Base-by-base conservation (phyloP, 106 monocot species). In the Platanthera zijinensis region DNA sequence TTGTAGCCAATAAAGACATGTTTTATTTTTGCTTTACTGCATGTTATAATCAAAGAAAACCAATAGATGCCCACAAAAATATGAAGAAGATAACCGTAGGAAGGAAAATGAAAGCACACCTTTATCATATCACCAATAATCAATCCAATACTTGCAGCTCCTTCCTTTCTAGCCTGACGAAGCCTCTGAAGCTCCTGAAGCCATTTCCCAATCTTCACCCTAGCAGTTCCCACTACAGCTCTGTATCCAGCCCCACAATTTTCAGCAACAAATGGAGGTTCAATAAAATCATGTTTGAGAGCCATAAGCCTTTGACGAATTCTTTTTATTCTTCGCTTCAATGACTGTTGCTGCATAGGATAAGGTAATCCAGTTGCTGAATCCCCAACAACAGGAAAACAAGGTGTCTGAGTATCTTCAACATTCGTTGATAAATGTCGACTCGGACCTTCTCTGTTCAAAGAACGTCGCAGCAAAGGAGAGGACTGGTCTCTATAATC, bases 291-390 rank as follows among this genome's bases (percentile, higher is more conserved):
- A 84, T 89, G 80, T 64, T 96, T 96, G 22, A 96, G 82, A 78
- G 96, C 89, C 96, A 96, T 96, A 12, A 96, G 89, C 50, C 83
- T 91, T 73, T 96, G 96, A 10, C 96, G 90, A 49, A 96, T 91
- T 81, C 85, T 96, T 74, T 96, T 96, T 32, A 93, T 91, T 69
- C 93, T 85, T 70, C 91, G 80, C 76, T 96, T 96, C 78, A 89
- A 69, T 9, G 85, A 78, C 11, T 90, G 92, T 48, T 88, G 82
- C 71, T 82, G 78, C 57, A 83, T 68, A 11, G 49, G 78, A 78
- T 74, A 85, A 4, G 71, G 76, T 48, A 84, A n/a, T 32, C 80
- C 77, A 47, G 67, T 11, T 74, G 76, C 57, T 86, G 86, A 83
- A 56, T 81, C 71, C 69, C 77, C 89, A 52, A 59, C 10, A 54